Base-by-base conservation (phyloP, 2,329 filamentous ascomycete genomes). In the Xylaria hypoxylon region DNA sequence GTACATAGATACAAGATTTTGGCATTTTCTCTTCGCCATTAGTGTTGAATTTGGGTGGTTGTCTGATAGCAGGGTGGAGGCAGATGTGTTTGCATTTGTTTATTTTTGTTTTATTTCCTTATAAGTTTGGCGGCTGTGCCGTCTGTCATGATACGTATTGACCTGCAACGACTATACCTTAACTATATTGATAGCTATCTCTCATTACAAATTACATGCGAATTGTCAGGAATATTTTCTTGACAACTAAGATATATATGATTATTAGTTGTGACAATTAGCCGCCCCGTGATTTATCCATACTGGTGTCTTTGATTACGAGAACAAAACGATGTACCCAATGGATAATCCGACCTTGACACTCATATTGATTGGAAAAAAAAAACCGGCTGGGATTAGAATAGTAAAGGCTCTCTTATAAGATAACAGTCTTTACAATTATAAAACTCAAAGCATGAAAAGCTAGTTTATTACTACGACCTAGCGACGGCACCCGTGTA, bases 81-180 rank as follows among this genome's bases (percentile, higher is more conserved):
- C 15, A 63, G 24, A 63, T 51, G 22, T 57, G 33, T 22, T 15
- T 31, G 31, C 42, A 24, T 55, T 56, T 50, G 26, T 10, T 48
- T 22, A 2, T 15, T 50, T 44, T 19, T 17, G 2, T 24, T 33
- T 44, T 56, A 8, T 31, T 38, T 11, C 13, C 19, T 26, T 17
- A 22, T 8, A 8, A 42, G 47, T 52, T 53, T 28, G 40, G 19
- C 59, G 59, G 48, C 59, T 61, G 45, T 1, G 40, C 59, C 59
- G 48, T 28, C 31, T 45, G n/a, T 53, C 26, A 45, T 22, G 40
- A 38, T 22, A 61, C 47, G 22, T 38, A 45, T 61, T 24, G 38
- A 45, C 22, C 2, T 45, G 24, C 38, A 53, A 35, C 53, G 24
- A 45, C 2, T 13, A 50, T 44, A 53, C 17, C 40, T 33, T 5